Base-by-base conservation (phyloP, 345 rosid species). In the Hibiscus trionum region DNA sequence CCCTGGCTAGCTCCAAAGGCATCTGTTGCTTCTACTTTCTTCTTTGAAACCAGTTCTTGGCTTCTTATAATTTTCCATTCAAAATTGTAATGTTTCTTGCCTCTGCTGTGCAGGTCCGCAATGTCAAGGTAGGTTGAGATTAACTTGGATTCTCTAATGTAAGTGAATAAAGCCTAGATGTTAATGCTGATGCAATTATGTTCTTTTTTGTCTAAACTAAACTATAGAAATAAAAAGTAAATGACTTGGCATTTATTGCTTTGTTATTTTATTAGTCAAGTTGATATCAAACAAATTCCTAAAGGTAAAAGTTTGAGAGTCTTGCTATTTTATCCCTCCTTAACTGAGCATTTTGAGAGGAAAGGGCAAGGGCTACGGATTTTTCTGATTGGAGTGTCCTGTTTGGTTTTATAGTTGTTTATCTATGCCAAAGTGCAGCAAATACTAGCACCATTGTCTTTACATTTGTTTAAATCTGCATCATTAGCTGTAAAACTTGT, bases 41-140 rank as follows among this genome's bases (percentile, higher is more conserved):
- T 75, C 35, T n/a, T 57, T 42, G 29, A 29, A 49, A 21, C 7
- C 29, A 5, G 5, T 14, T 19, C 57, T 21, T 56, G 47, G 68
- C 42, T 24, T 46, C 11, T 7, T 14, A 11, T 52, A 19, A 19
- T 64, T 37, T 26, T 46, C 27, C 2, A 12, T 31, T 61, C 39
- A 62, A 21, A 53, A 19, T 53, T 14, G 47, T 73, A 73, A 31
- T 11, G 7, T 50, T 53, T 53, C 2, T 26, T 73, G 19, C 17
- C 47, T 77, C 63, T 71, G 10, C 61, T 80, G 9, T 82, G 93
- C 88, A 95, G 99, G 97, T 92, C 76, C 97, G 97, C 17, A 80
- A 81, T 82, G 92, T 92, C 70, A 90, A 95, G 97, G 98, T 94
- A 86, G 72, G 86, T 78, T 74, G 69, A 39, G 53, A n/a, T 65